A percentile compares a stretch with the other conserved stretches of the same genome.
Conservation (phyloP, 1,284 basidiomycete genomes). For the Irpex lacteus region DNA sequence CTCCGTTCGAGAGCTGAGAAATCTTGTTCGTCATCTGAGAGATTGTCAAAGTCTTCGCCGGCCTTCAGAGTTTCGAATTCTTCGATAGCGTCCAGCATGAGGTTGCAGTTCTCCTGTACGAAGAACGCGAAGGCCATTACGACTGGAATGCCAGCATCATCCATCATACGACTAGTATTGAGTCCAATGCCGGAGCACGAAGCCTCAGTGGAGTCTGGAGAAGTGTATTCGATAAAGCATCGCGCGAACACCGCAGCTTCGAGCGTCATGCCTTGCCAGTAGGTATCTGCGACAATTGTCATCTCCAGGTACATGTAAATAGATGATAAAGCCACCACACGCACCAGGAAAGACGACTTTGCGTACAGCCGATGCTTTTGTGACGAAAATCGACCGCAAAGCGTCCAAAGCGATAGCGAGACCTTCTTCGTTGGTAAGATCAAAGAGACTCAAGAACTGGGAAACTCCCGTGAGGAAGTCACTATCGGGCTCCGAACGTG, state of each 20-base stretch:
- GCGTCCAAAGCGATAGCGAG: slow-evolving; percentile 61
- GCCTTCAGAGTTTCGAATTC: slow-evolving; percentile 36
- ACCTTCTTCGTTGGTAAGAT: slow-evolving; percentile 38
- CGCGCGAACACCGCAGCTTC: slow-evolving; percentile 81
- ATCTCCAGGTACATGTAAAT: neutral
- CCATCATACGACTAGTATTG: slow-evolving; percentile 41
- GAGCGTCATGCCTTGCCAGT: slow-evolving; percentile 74
- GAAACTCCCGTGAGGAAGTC: slow-evolving; percentile 33
- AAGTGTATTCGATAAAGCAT: slow-evolving; percentile 61
- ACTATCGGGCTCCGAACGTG: slow-evolving; percentile 7
- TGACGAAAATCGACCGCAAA: slow-evolving; percentile 58
- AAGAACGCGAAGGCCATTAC: slow-evolving; percentile 86
- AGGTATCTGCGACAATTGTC: slow-evolving; percentile 46
- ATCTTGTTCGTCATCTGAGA: slow-evolving; percentile 27
- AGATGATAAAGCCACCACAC: neutral
- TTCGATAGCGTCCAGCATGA: slow-evolving; percentile 43
- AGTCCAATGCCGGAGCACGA: slow-evolving; percentile 64
- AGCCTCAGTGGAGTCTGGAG: slow-evolving; percentile 31
- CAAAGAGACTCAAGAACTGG: slow-evolving; percentile 60
- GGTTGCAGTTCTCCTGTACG: slow-evolving; percentile 78
- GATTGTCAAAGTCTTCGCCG: slow-evolving; percentile 15
- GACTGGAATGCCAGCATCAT: slow-evolving; percentile 80
- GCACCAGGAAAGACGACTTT: neutral
- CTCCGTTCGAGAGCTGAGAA: slow-evolving; percentile 33
- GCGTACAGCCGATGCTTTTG: slow-evolving; percentile 30